Conservation (phyloP, 1,284 basidiomycete species). For the Sanguinoderma infundibulare region DNA sequence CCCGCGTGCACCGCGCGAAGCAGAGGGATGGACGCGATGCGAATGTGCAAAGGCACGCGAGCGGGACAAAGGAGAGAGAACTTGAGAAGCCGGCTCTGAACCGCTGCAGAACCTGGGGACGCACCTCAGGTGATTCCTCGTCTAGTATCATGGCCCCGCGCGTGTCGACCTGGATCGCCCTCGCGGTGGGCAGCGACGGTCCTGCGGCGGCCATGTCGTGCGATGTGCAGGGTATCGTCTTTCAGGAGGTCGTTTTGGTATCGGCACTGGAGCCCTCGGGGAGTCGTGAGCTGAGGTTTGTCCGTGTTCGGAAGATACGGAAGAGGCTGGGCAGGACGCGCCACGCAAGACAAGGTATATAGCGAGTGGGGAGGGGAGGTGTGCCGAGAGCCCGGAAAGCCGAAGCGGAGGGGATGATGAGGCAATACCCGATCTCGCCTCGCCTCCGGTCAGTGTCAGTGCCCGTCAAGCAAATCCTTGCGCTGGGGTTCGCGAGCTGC, state of each 20-base stretch:
- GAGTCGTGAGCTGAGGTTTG: not conserved
- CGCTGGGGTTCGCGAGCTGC: conserved; percentile 3
- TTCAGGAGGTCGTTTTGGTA: conserved; percentile 2
- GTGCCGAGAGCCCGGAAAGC: conserved; percentile 11
- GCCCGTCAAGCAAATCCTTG: not conserved
- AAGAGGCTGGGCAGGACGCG: not conserved
- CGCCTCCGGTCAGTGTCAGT: not conserved
- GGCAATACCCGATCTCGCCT: conserved; percentile 5
- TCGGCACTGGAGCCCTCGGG: not conserved
- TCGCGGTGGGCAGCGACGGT: conserved; percentile 68
- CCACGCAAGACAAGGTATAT: conserved; percentile 8
- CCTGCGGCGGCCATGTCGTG: conserved; percentile 25
- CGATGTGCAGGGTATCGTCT: not conserved
- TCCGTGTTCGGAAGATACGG: not conserved
- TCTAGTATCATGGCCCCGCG: conserved; percentile 88
- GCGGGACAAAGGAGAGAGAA: conserved; percentile 18
- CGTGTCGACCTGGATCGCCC: conserved; percentile 85
- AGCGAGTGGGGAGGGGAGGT: not conserved
- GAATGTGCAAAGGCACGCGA: conserved; percentile 4
- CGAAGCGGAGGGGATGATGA: conserved; percentile 3
- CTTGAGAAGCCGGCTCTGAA: conserved; percentile 16
- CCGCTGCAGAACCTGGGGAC: conserved; percentile 31
- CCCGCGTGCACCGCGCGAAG: conserved; percentile 3
- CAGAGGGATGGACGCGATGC: not conserved
- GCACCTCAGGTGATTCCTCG: conserved; percentile 91